A percentile compares a stretch with the other conserved stretches of the same genome.
Evolutionary conservation across 495 filamentous ascomycete genomes (phyloP).

Genomic region (Sordaria brevicollis): DNA sequence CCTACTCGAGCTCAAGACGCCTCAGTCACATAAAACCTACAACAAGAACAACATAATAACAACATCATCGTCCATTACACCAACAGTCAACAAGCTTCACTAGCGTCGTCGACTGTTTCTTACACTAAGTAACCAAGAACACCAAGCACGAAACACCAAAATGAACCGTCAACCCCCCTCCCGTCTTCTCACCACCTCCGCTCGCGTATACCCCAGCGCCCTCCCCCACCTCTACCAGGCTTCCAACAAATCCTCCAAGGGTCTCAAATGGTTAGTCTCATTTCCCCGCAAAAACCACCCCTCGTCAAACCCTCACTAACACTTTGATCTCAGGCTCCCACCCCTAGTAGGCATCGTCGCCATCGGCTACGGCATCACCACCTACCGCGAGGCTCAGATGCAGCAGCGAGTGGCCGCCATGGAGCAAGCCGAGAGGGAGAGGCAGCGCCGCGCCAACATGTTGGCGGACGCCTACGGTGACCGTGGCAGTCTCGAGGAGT

Average conservation of each 20-base stretch:
- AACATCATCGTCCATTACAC: neutral
- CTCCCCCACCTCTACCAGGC: constrained; percentile 29
- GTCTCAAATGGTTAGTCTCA: constrained; percentile 26
- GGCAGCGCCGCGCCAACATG: constrained; percentile 13
- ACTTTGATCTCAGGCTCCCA: constrained; percentile 18
- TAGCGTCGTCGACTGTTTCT: neutral
- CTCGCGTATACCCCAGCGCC: constrained; percentile 33
- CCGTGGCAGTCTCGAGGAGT: constrained; percentile 42
- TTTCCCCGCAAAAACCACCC: neutral
- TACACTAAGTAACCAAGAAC: neutral
- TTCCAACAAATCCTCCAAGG: constrained; percentile 11
- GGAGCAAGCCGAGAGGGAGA: constrained; percentile 14
- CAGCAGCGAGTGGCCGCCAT: constrained; percentile 12
- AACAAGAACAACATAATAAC: neutral
- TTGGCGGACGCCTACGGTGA: constrained; percentile 51
- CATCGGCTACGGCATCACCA: constrained; percentile 30
- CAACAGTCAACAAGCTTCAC: neutral
- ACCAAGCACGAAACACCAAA: constrained; percentile 2
- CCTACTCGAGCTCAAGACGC: neutral
- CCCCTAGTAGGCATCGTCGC: constrained; percentile 29
- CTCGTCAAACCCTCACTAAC: neutral
- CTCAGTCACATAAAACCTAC: neutral
- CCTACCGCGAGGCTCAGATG: constrained; percentile 21
- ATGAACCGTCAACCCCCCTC: constrained; percentile 21
- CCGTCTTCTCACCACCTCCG: constrained; percentile 25